Base-by-base conservation (phyloP, 1,284 basidiomycete species). In the Sporisorium exsertum region DNA sequence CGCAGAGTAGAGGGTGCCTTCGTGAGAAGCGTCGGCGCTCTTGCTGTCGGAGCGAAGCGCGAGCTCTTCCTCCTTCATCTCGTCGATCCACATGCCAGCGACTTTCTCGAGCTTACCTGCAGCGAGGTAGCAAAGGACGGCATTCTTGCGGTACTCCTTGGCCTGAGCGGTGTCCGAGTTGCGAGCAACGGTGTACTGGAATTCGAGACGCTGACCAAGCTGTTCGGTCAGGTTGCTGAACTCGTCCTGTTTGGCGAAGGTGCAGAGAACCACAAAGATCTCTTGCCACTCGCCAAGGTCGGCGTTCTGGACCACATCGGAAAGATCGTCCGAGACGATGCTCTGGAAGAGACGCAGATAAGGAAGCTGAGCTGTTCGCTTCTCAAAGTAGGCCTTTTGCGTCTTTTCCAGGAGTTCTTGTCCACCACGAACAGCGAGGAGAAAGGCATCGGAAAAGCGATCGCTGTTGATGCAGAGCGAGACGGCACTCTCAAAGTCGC, bases 311-410 rank as follows among this genome's bases (percentile, higher is more conserved):
- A 97, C 94, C 64, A 97, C 91, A 87, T 97, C 94, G 45, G 91
- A 89, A 15, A 99, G 90, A 81, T 97, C 95, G 83, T 95, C 92
- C 57, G 92, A 92, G 65, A 97, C 94, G 81, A 99, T 94, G 26
- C 92, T 94, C 86, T 98, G 94, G 90, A 96, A 94, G 7, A 99
- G 89, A 37, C 96, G 93, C 26, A 98, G 90, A 87, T 97, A 97
- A 0, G 95, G 94, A 22, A 93, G 87, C 8, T 90, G 87, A 15
- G 90, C 89, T 5, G 93, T 93, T 68, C 91, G 90, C 57, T 91
- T 89, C 83, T 93, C 92, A 82, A 99, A 99, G 88, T 98, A 99
- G 0, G 93, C 92, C 86, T 94, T 94, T 84, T 98, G 95, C 0
- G 95, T 96, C 63, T 90, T 91, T 47, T 91, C 90, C 24, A 99